Evolutionary conservation across 1,284 basidiomycete species (phyloP), one percentile per base, ranked within the genome.

Genomic region (Ganoderma meredithae): DNA sequence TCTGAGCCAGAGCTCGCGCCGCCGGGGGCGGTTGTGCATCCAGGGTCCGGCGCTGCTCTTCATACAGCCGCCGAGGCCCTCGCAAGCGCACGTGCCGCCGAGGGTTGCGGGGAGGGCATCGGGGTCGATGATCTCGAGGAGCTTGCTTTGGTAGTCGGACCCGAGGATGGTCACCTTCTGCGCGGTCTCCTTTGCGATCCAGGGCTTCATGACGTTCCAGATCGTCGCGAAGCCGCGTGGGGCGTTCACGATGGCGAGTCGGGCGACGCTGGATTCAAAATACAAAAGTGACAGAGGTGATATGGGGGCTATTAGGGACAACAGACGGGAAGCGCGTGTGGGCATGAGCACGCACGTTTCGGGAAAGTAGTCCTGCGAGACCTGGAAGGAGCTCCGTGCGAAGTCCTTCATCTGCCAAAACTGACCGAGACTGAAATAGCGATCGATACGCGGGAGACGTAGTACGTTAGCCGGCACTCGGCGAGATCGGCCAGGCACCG

Each of bases 361-460:
- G 1, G 91, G 91, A 71, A 85, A 92, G 77, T 90, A 92, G 74
- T 91, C 90, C 78, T 93, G 91, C 1, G 90, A 91, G 62, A 93
- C 82, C 73, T 92, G 89, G 78, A 93, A 90, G 4, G 88, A 86
- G 60, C 79, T 79, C 53, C 86, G 82, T 39, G 84, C 84, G 19
- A 92, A 80, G 59, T 82, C 81, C 77, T 89, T 91, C 82, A 91
- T 88, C 74, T 91, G 86, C 91, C 91, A 93, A 74, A 92, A 93
- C 73, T 91, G 88, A 62, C 81, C 79, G 59, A 92, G 76, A 17
- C 90, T 91, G 53, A 6, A n/a, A 9, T 3, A 13, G 19, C 13
- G 17, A 31, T 19, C n/a, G n/a, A 31, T 22, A 62, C 40, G 40
- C 44, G 25, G 44, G 15, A 41, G 53, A 9, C 19, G 27, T 33